phyloP scores from a whole-genome alignment of 768 basidiomycete genomes.

The Calocera cornea region DNA sequence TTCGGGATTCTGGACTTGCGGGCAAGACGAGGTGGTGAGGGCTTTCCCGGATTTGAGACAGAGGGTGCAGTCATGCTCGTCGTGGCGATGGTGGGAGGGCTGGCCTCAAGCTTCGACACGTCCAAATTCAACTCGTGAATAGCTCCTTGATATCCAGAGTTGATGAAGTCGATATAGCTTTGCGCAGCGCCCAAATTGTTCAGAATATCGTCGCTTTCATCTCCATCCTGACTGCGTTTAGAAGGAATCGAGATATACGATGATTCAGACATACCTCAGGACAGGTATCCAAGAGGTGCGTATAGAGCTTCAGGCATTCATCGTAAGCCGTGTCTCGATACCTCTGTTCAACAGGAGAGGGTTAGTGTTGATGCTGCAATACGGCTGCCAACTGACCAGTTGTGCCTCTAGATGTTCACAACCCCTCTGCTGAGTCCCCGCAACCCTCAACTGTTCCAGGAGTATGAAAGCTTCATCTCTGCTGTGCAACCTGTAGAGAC shows the following conservation, averaged over 20 bases:
- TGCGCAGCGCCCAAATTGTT: conserved; percentile 75
- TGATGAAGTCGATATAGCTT: conserved; percentile 72
- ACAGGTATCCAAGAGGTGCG: conserved; percentile 62
- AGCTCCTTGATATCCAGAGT: conserved; percentile 47
- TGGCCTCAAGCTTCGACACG: conserved; percentile 25
- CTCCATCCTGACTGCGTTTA: conserved; percentile 43
- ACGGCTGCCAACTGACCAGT: conserved; percentile 41
- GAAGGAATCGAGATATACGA: background rate
- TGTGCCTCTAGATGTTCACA: conserved; percentile 75
- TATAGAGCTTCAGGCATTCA: conserved; percentile 61
- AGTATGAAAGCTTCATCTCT: conserved; percentile 52
- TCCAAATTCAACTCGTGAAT: conserved; percentile 38
- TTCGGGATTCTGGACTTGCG: conserved; percentile 48
- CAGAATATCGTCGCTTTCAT: conserved; percentile 76
- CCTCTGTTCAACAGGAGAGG: conserved; percentile 32
- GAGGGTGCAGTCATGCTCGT: conserved; percentile 18
- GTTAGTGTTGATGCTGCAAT: background rate
- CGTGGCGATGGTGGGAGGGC: conserved; percentile 40
- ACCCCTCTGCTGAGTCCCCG: conserved; percentile 38
- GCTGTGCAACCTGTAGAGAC: conserved; percentile 69
- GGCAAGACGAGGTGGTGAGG: conserved; percentile 17
- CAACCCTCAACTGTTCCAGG: conserved; percentile 30
- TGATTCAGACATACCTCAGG: conserved; percentile 45
- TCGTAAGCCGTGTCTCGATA: conserved; percentile 71
- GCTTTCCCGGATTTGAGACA: conserved; percentile 19